Evolutionary conservation across 352 stramenopile species (phyloP).

Genomic region (Pythium sukuiense): DNA sequence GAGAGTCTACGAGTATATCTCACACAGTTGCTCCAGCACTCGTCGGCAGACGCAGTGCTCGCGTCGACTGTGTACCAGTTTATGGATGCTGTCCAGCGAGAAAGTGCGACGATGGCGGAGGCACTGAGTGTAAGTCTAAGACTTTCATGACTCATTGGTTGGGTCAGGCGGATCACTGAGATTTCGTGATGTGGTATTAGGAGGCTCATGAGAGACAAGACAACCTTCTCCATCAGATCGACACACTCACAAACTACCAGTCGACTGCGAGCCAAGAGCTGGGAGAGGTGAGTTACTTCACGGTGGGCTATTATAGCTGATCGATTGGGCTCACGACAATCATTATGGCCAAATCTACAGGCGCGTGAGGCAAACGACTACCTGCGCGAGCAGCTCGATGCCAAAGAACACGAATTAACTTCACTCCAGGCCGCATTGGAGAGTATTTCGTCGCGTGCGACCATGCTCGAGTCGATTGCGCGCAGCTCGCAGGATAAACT

Average conservation of each 20-base stretch:
- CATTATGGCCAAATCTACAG: conserved; percentile 20
- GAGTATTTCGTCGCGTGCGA: conserved; percentile 41
- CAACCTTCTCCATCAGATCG: conserved; percentile 17
- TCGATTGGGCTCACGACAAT: not conserved
- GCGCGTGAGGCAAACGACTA: conserved; percentile 25
- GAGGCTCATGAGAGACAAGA: conserved; percentile 23
- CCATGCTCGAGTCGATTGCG: conserved; percentile 64
- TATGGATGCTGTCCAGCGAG: conserved; percentile 15
- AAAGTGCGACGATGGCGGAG: not conserved
- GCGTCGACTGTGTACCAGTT: conserved; percentile 27
- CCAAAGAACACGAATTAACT: conserved; percentile 40
- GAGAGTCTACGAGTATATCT: conserved; percentile 20
- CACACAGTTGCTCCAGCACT: conserved; percentile 17
- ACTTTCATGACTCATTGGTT: not conserved
- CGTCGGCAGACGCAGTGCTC: conserved; percentile 14
- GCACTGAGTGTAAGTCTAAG: conserved; percentile 5
- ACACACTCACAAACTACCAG: conserved; percentile 22
- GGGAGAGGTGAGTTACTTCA: conserved; percentile 15
- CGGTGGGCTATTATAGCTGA: not conserved
- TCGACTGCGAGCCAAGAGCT: conserved; percentile 18
- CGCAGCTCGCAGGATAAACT: conserved; percentile 57
- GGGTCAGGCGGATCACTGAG: not conserved
- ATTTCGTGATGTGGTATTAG: conserved; percentile 1
- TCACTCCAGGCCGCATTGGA: conserved; percentile 36
- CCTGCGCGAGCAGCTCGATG: conserved; percentile 31